A percentile compares a stretch with the other conserved stretches of the same genome.
Evolutionary conservation across 176 grass and related monocot species (phyloP).

Genomic region (Chloris gayana): DNA sequence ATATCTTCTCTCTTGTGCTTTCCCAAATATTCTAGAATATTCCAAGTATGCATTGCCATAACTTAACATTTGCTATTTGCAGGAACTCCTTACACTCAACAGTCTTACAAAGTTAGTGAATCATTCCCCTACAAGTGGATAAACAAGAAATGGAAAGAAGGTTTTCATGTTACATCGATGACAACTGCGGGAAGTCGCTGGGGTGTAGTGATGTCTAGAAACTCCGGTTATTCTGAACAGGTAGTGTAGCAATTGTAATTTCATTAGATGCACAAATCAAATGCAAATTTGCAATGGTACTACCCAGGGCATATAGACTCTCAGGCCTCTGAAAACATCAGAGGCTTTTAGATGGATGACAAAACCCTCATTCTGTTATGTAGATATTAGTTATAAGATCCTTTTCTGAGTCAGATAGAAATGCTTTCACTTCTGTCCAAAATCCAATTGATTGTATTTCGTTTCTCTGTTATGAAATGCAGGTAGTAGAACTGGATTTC

Average conservation of each 20-base stretch:
- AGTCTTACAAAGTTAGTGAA: conserved; percentile 99
- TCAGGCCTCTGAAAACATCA: not conserved
- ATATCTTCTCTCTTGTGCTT: too few species aligned
- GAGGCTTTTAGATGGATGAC: not conserved
- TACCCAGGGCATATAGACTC: not conserved
- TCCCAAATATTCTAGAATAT: too few species aligned
- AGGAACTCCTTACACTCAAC: conserved; percentile 96
- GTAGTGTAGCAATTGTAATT: conserved; percentile 40
- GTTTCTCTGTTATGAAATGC: conserved; percentile 31
- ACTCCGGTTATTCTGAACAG: conserved; percentile 92
- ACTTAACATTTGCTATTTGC: conserved; percentile 33
- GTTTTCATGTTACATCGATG: conserved; percentile 99
- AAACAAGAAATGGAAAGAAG: conserved; percentile 99
- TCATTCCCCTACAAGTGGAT: conserved; percentile 99
- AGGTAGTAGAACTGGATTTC: conserved; percentile 99
- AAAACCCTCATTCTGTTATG: not conserved
- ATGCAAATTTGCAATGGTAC: conserved; percentile 15
- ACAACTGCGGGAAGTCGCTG: conserved; percentile 94
- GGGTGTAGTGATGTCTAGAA: conserved; percentile 98
- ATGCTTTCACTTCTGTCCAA: not conserved
- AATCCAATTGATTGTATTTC: conserved; percentile 25
- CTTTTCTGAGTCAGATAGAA: not conserved
- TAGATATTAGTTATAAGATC: not conserved
- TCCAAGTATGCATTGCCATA: too few species aligned
- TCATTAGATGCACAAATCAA: not conserved